Conservation (phyloP, 805 yeast species). For the Cyberlindnera misumaiensis region DNA sequence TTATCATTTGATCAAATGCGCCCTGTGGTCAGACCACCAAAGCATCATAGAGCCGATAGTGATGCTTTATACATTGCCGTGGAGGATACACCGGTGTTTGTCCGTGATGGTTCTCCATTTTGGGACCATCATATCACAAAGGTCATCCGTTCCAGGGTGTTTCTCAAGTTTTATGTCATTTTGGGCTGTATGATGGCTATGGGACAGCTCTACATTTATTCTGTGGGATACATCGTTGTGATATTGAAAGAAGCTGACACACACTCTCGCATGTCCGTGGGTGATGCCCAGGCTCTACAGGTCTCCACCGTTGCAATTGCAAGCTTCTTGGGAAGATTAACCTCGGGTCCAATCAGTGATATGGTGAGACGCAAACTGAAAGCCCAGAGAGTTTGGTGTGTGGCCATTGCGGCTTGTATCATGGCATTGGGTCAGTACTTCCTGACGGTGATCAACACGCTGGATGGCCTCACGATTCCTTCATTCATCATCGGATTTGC, state of each 20-base stretch:
- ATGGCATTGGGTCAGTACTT: conserved; percentile 32
- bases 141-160: conserved; percentile 24
- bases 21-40: conserved; percentile 8
- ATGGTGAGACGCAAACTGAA: conserved; percentile 41
- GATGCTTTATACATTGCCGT: conserved; percentile 24
- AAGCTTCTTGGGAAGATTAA: conserved; percentile 58
- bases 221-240: conserved; percentile 67
- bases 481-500: conserved; percentile 56
- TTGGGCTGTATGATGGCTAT: conserved; percentile 53
- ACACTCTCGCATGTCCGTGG: conserved; percentile 23
- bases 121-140: conserved; percentile 22
- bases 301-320: conserved; percentile 60
- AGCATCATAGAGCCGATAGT: conserved; percentile 9
- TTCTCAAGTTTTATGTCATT: conserved; percentile 46
- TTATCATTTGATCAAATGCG: conserved; percentile 10
- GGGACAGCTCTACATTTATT: conserved; percentile 67
- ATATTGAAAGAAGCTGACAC: conserved; percentile 32
- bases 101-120: conserved; percentile 20
- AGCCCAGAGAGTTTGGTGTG: conserved; percentile 62
- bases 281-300: conserved; percentile 59
- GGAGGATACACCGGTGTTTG: conserved; percentile 25
- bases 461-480: conserved; percentile 37
- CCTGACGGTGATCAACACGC: conserved; percentile 29
- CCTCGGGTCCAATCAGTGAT: conserved; percentile 64
- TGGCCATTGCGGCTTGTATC: conserved; percentile 34